A percentile compares a stretch with the other conserved stretches of the same genome.
These are phyloP conservation scores for Dactylellina leptospora DNA, from an alignment of 2,329 filamentous ascomycete genomes.

Conservation along the genomic window DNA sequence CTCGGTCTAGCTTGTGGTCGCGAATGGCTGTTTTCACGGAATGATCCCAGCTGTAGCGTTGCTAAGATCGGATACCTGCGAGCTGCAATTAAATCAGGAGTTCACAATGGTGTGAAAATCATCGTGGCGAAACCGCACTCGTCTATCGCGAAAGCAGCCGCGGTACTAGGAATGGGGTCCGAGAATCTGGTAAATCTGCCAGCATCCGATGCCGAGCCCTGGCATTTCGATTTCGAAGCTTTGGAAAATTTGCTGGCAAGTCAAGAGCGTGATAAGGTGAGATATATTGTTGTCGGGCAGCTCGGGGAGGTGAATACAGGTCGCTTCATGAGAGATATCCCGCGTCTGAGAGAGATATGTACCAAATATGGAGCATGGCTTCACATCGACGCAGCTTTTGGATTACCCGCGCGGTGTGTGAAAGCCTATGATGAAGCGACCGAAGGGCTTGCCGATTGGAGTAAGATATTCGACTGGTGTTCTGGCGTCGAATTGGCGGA, in stretches of 20 bases:
- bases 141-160: slow-evolving; percentile 82
- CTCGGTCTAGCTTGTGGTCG: slow-evolving; percentile 75
- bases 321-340: slow-evolving; percentile 70
- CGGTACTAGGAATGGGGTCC: slow-evolving; percentile 80
- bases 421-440: slow-evolving; percentile 57
- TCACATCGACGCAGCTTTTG: slow-evolving; percentile 89
- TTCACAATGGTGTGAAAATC: slow-evolving; percentile 73
- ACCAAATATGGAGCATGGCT: slow-evolving; percentile 80
- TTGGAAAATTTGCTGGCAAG: slow-evolving; percentile 69
- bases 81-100: slow-evolving; percentile 71
- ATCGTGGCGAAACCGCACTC: slow-evolving; percentile 85
- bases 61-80: slow-evolving; percentile 75
- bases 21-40: slow-evolving; percentile 68
- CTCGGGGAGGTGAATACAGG: slow-evolving; percentile 92
- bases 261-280: slow-evolving; percentile 61
- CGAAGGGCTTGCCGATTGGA: slow-evolving; percentile 34
- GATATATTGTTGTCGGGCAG: slow-evolving; percentile 81
- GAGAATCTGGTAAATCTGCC: slow-evolving; percentile 71
- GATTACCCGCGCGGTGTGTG: slow-evolving; percentile 76
- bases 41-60: slow-evolving; percentile 62
- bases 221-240: slow-evolving; percentile 73
- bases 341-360: slow-evolving; percentile 72
- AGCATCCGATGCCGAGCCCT: slow-evolving; percentile 66
- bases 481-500: slow-evolving; percentile 81
- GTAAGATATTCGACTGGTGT: slow-evolving; percentile 63